Evolutionary conservation across 257 asterid species (phyloP).

Genomic region (Solanum dulcamara): DNA sequence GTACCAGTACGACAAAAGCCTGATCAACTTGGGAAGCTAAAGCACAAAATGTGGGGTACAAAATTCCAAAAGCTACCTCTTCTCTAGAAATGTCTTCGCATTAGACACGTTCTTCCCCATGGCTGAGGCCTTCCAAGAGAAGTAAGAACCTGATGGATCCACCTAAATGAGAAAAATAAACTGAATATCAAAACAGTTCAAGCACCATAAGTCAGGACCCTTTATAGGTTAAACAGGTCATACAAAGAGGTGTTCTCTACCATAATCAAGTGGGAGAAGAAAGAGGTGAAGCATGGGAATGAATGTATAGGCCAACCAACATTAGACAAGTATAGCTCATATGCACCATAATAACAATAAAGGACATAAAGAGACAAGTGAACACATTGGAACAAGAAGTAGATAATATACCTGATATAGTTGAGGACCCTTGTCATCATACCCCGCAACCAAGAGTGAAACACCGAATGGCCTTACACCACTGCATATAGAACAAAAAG

Average conservation of each 20-base stretch:
- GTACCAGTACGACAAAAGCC: not conserved
- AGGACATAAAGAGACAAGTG: not conserved
- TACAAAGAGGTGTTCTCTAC: not conserved
- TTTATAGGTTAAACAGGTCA: not conserved
- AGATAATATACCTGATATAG: constrained; percentile 60
- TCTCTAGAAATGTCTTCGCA: constrained; percentile 95
- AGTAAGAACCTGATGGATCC: constrained; percentile 98
- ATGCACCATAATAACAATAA: not conserved
- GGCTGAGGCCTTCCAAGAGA: constrained; percentile 99
- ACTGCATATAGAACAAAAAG: constrained; percentile 25
- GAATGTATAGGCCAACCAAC: not conserved
- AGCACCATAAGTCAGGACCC: not conserved
- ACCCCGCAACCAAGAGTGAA: constrained; percentile 93
- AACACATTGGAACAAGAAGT: not conserved
- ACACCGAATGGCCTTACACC: constrained; percentile 99
- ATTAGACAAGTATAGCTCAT: not conserved
- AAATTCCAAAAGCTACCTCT: constrained; percentile 37
- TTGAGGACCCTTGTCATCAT: constrained; percentile 98
- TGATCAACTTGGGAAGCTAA: not conserved
- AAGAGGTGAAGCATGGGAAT: not conserved
- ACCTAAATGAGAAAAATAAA: constrained; percentile 29
- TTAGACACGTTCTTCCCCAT: constrained; percentile 99
- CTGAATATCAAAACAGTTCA: not conserved
- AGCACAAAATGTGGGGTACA: not conserved
- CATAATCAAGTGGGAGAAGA: not conserved